Base-by-base conservation (phyloP, 352 stramenopile genomes). In the Pythium aristosporum region DNA sequence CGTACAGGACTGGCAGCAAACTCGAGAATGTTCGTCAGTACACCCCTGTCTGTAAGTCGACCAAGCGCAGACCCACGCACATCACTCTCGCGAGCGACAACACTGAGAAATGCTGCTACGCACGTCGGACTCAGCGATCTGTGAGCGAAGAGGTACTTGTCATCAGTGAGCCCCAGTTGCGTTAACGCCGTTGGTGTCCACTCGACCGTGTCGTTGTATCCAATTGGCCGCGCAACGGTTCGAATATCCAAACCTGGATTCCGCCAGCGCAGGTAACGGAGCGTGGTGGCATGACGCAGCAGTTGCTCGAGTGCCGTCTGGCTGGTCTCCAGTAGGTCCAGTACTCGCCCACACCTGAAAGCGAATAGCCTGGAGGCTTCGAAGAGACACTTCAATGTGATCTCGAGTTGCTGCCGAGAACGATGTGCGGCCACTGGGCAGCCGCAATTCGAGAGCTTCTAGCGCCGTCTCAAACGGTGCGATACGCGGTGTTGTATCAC, bases 1-100 rank as follows among this genome's bases (percentile, higher is more conserved):
- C 8, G 18, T 18, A 56, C 49, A 9, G 34, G 51, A 18, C 51
- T 57, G 11, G 51, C 23, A 18, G 51, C 32, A 18, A 57, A 57
- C 51, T 47, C 3, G 20, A 57, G 36, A 20, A 57, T 57, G 4
- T 20, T 47, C 34, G 34, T 23, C 34, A 47, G 11, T 20, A 57
- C 51, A 12, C 51, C 34, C 12, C 51, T 32, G 21, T 57, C 51
- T 5, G n/a, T 36, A 8, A 57, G n/a, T 0, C 11, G 18, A 6
- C 50, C 50, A 7, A 57, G 3, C 11, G 48, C 25, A 11, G 28
- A 55, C 15, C 3, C 48, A 0, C 15, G 10, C n/a, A 25, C 2
- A 1, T 55, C 30, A 20, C 28, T 25, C 48, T 20, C 32, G 13
- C 18, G 49, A 0, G 7, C 11, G 3, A 57, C 20, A 12, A 57